A percentile compares a stretch with the other conserved stretches of the same genome.
Evolutionary conservation across 1,139 yeast species (phyloP).

Genomic region (Debaryomyces psychrophilus): DNA sequence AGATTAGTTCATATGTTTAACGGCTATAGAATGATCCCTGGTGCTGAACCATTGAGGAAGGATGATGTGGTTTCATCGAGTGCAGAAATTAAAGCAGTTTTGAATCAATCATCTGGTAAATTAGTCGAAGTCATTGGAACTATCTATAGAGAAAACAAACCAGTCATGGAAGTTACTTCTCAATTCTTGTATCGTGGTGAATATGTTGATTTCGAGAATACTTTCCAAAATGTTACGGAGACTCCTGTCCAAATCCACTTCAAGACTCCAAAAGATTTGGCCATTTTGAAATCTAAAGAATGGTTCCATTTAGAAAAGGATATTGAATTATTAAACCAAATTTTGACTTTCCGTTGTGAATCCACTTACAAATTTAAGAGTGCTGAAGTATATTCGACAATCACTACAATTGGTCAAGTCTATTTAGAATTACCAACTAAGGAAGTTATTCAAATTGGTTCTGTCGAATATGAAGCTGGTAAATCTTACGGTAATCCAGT

Average conservation of each 20-base stretch:
- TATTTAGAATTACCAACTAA: slow-evolving; percentile 89
- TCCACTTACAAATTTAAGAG: slow-evolving; percentile 82
- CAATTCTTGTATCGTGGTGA: slow-evolving; percentile 96
- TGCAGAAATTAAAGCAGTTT: slow-evolving; percentile 86
- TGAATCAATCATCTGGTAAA: slow-evolving; percentile 92
- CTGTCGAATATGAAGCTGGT: slow-evolving; percentile 88
- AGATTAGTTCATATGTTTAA: slow-evolving; percentile 93
- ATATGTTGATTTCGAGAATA: slow-evolving; percentile 84
- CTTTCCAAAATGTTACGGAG: slow-evolving; percentile 87
- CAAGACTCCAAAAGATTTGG: slow-evolving; percentile 82
- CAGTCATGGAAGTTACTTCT: slow-evolving; percentile 93
- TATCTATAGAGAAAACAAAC: slow-evolving; percentile 69
- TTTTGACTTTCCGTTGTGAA: slow-evolving; percentile 86
- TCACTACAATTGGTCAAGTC: slow-evolving; percentile 83
- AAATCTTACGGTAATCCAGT: slow-evolving; percentile 97
- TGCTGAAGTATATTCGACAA: slow-evolving; percentile 75
- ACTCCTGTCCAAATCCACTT: slow-evolving; percentile 82
- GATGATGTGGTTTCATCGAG: slow-evolving; percentile 83
- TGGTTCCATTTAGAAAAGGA: slow-evolving; percentile 89
- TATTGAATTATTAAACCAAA: slow-evolving; percentile 73
- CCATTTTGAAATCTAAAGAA: slow-evolving; percentile 91
- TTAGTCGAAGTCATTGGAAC: slow-evolving; percentile 95
- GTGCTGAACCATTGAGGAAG: slow-evolving; percentile 85
- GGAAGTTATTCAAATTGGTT: slow-evolving; percentile 86
- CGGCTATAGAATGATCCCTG: slow-evolving; percentile 92